These are phyloP conservation scores for Venturia asperata DNA, from an alignment of 2,329 filamentous ascomycete genomes.

Conservation along the genomic window DNA sequence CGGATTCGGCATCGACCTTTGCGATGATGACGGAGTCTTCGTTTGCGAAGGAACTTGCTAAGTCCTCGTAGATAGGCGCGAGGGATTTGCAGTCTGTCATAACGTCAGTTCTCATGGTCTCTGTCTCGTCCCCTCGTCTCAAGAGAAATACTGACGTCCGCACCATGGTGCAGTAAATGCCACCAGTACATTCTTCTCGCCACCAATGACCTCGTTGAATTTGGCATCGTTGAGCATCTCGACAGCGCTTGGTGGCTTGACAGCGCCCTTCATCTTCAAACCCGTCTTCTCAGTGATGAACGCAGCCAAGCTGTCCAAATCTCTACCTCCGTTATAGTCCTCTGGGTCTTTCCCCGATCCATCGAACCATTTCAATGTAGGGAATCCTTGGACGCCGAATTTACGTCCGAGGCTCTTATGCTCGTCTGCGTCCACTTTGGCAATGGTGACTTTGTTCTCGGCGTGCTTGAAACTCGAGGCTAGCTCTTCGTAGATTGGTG, in stretches of 20 bases:
- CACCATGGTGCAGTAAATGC: constrained; percentile 99
- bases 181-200: constrained; percentile 83
- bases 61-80: constrained; percentile 80
- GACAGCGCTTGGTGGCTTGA: constrained; percentile 65
- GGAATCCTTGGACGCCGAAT: constrained; percentile 89
- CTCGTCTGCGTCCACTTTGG: constrained; percentile 91
- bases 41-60: constrained; percentile 71
- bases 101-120: constrained; percentile 13
- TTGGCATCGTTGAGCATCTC: constrained; percentile 70
- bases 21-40: constrained; percentile 78
- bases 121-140: neutral
- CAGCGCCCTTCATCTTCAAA: constrained; percentile 69
- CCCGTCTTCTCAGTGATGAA: constrained; percentile 87
- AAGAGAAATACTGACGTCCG: constrained; percentile 64
- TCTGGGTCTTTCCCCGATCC: constrained; percentile 79
- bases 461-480: constrained; percentile 65
- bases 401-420: constrained; percentile 77
- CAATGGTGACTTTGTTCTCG: constrained; percentile 73
- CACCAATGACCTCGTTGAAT: constrained; percentile 71
- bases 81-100: constrained; percentile 87
- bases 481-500: constrained; percentile 90
- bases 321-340: constrained; percentile 81
- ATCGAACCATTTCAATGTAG: constrained; percentile 96
- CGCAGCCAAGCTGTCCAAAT: constrained; percentile 72
- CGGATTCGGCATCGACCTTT: constrained; percentile 90